Evolutionary conservation across 1,139 yeast species (phyloP), one percentile per base, ranked within the genome.

Genomic region (Hemisphaericaspora lyxosophila): DNA sequence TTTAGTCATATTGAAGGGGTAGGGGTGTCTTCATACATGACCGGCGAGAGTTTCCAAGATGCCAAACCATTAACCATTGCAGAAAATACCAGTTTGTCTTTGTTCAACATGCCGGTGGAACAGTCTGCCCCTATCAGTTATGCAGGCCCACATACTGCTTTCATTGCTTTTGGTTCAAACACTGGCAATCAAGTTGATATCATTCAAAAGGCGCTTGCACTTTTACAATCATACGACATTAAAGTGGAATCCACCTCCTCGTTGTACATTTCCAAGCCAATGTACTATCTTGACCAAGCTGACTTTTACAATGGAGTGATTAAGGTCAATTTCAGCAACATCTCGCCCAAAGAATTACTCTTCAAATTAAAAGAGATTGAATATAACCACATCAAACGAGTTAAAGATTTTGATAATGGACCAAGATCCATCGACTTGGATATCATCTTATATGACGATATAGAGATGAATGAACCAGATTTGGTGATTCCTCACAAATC

Each of bases 341-440:
- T 81, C 33, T 48, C 73, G 0, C 97, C 99, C 1, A 68, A 73
- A 31, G 80, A 78, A 1, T 64, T 94, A 16, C 65, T 92, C 32
- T 57, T 60, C 14, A 64, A 71, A 3, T 61, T 90, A 42, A 90
- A 94, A 54, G 70, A 75, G 19, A 84, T 92, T 33, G 99, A 92
- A 59, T 86, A 86, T 50, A 67, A 78, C 5, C 76, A 75, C 23
- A 64, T 90, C 28, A 69, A 75, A n/a, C 68, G 99, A 36, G 80
- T 81, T 17, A 92, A 92, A 55, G 65, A 79, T 31, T 73, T 87
- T 45, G 90, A 86, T 23, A 92, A 92, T 54, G 97, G 98, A 0
- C 98, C 98, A 5, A 70, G 99, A 42, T 66, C 85, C 7, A 86
- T 92, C 40, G 99, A 92, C 54, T 71, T 92, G 42, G 99, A 92